Percentiles rank a stretch among this genome's conserved stretches.
Evolutionary conservation across 164 flowering plant genomes (phyloP).

Genomic region (Stephania yunnanensis): DNA sequence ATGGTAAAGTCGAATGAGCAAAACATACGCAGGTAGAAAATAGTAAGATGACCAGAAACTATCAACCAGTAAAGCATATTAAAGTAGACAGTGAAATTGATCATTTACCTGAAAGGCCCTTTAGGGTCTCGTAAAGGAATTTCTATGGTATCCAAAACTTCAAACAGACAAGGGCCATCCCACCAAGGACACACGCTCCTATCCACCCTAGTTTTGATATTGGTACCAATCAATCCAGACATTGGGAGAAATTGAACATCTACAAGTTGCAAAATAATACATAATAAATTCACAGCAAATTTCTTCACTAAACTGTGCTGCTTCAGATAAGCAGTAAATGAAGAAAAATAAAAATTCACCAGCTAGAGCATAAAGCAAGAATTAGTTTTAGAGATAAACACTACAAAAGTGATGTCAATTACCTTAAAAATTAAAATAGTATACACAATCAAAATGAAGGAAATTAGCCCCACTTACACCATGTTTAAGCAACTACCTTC

Average conservation of each 20-base stretch:
- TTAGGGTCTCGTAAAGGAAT: constrained; percentile 81
- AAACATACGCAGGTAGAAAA: not conserved
- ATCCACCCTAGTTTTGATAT: constrained; percentile 71
- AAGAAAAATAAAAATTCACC: not conserved
- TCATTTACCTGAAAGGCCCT: constrained; percentile 75
- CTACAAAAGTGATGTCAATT: not conserved
- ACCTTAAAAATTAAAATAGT: not conserved
- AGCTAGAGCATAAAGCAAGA: not conserved
- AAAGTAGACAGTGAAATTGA: not conserved
- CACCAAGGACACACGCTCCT: constrained; percentile 77
- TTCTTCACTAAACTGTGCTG: not conserved
- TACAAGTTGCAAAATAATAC: constrained; percentile 24
- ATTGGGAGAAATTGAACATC: constrained; percentile 91
- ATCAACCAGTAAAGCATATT: not conserved
- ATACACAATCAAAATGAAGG: not conserved
- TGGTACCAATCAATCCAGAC: constrained; percentile 79
- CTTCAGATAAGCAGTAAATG: not conserved
- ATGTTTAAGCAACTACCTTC: not conserved
- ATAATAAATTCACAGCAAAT: not conserved
- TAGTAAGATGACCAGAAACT: not conserved
- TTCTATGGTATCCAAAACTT: constrained; percentile 79
- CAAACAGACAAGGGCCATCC: constrained; percentile 94
- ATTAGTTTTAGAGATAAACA: not conserved
- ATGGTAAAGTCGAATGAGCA: not conserved
- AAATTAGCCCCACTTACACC: not conserved